Evolutionary conservation across 176 grass and related monocot genomes (phyloP), one percentile per base, ranked within the genome.

Genomic region (Hordeum marinum): DNA sequence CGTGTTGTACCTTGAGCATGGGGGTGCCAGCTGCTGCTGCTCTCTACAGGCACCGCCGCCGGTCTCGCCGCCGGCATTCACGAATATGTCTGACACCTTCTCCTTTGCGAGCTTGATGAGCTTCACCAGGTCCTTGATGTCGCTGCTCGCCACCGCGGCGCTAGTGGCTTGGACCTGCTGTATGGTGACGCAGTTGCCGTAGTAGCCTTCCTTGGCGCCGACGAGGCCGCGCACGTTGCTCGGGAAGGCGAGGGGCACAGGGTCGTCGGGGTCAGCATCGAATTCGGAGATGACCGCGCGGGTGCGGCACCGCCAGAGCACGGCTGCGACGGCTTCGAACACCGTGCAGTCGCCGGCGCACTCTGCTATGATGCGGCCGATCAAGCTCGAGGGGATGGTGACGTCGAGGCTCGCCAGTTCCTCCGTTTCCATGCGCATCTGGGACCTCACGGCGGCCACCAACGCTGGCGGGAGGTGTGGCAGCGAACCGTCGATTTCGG

Each of bases 151-250:
- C 37, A 89, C 59, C 4, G 11, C 8, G 40, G 12, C n/a, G 40
- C 57, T 17, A 3, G 87, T 36, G 21, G 75, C 42, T 1, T 8
- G 4, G 0, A 80, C 67, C n/a, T 54, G 17, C 54, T 74, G 75
- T 21, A 18, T 15, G 29, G 11, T 55, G 9, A 84, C 7, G 81
- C 81, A 89, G 65, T 89, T 89, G 27, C 87, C 66, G 41, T 89
- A 89, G 76, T 80, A 85, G 0, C 87, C 82, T 3, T n/a, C 11
- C 42, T 31, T 54, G 73, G 61, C 15, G 13, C 69, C 34, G 27
- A 88, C 14, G 52, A 31, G 41, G 9, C 43, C 45, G 21, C 87
- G 81, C 7, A 64, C 80, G 68, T 89, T 80, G 64, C 34, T 76
- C 2, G 50, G 0, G 73, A 88, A 88, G 26, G 39, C 21, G 25